phyloP scores from a whole-genome alignment of 2,329 filamentous ascomycete genomes.

The Thielaviopsis musarum region DNA sequence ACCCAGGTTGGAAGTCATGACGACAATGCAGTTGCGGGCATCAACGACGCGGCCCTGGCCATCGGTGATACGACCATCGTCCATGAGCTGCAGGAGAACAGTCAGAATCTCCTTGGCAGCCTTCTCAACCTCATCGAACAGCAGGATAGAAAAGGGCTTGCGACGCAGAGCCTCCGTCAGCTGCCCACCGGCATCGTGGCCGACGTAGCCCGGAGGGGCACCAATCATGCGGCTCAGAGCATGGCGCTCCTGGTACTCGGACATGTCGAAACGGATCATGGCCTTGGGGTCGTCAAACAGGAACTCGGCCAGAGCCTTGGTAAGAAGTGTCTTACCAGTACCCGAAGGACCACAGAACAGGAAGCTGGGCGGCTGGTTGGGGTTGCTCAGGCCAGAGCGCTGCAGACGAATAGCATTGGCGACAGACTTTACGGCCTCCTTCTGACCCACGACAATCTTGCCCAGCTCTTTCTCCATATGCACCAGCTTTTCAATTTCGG shows the following conservation, averaged over 20 bases:
- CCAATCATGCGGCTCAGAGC: conserved; percentile 95
- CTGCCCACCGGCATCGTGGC: conserved; percentile 89
- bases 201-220: conserved; percentile 90
- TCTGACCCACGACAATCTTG: conserved; percentile 81
- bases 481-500: conserved; percentile 96
- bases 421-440: conserved; percentile 80
- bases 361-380: conserved; percentile 94
- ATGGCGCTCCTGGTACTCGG: conserved; percentile 95
- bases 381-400: conserved; percentile 84
- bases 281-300: conserved; percentile 92
- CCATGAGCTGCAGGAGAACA: conserved; percentile 97
- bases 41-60: conserved; percentile 91
- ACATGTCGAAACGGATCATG: conserved; percentile 99
- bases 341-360: conserved; percentile 96
- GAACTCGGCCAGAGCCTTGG: conserved; percentile 94
- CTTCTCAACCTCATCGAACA: conserved; percentile 98
- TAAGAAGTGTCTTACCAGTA: conserved; percentile 93
- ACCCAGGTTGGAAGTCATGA: conserved; percentile 96
- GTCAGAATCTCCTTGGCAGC: conserved; percentile 95
- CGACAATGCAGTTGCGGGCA: conserved; percentile 94
- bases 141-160: conserved; percentile 89
- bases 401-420: conserved; percentile 93
- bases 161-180: conserved; percentile 87
- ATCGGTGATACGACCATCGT: conserved; percentile 95
- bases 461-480: conserved; percentile 82